phyloP scores from a whole-genome alignment of 768 basidiomycete genomes.

The Panaeolus papilionaceus region DNA sequence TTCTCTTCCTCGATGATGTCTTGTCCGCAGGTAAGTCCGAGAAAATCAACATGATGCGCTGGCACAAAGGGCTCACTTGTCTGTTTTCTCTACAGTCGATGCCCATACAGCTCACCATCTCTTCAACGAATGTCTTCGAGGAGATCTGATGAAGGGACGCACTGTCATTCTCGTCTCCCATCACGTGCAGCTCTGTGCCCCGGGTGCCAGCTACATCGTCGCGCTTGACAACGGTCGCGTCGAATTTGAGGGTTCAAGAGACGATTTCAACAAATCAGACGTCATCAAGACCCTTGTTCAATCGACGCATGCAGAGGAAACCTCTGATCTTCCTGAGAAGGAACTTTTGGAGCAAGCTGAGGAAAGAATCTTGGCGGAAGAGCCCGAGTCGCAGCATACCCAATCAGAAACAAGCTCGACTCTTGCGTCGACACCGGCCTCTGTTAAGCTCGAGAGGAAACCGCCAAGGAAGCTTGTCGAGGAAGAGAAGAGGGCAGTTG shows the following conservation, averaged over 20 bases:
- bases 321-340: slow-evolving; percentile 65
- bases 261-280: slow-evolving; percentile 69
- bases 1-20: slow-evolving; percentile 87
- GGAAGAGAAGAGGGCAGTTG: slow-evolving; percentile 80
- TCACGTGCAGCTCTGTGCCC: slow-evolving; percentile 87
- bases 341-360: slow-evolving; percentile 50
- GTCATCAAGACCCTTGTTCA: slow-evolving; percentile 73
- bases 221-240: slow-evolving; percentile 85
- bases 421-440: slow-evolving; percentile 40
- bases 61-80: neutral
- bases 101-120: slow-evolving; percentile 93
- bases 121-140: slow-evolving; percentile 82
- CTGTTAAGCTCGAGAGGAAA: slow-evolving; percentile 40
- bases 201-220: slow-evolving; percentile 83
- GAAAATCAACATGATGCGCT: slow-evolving; percentile 17
- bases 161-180: slow-evolving; percentile 95
- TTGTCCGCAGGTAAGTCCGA: slow-evolving; percentile 62
- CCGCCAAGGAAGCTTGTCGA: slow-evolving; percentile 83
- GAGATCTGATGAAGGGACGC: slow-evolving; percentile 79
- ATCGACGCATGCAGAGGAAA: slow-evolving; percentile 51
- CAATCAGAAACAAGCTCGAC: slow-evolving; percentile 41
- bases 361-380: slow-evolving; percentile 43
- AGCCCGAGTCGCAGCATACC: slow-evolving; percentile 42
- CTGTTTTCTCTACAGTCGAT: slow-evolving; percentile 61
- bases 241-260: slow-evolving; percentile 69